Percentiles rank a stretch among this genome's conserved stretches.
These are phyloP conservation scores for Acer yangbiense DNA, from an alignment of 345 rosid genomes.

Conservation along the genomic window DNA sequence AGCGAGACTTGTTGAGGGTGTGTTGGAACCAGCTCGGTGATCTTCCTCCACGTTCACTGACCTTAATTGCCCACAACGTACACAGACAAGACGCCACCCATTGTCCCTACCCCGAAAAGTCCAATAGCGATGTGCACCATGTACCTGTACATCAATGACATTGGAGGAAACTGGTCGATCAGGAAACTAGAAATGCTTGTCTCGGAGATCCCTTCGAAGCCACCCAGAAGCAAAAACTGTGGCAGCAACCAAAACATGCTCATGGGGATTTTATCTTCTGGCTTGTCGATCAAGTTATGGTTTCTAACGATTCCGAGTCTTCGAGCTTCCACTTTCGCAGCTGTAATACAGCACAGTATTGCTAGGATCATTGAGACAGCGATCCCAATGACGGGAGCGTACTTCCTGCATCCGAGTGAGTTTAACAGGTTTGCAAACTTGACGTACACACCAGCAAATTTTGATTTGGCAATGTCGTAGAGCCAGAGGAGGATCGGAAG, in stretches of 20 bases:
- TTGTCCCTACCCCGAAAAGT: slow-evolving; percentile 32
- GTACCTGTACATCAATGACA: slow-evolving; percentile 29
- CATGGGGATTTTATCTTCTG: slow-evolving; percentile 30
- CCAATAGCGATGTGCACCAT: slow-evolving; percentile 25
- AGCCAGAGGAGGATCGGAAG: slow-evolving; percentile 37
- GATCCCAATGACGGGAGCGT: slow-evolving; percentile 29
- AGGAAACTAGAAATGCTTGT: slow-evolving; percentile 32
- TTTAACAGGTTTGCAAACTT: background rate
- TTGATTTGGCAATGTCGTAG: slow-evolving; percentile 17
- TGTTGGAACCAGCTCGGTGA: slow-evolving; percentile 37
- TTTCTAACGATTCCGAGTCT: slow-evolving; percentile 25
- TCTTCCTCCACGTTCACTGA: slow-evolving; percentile 28
- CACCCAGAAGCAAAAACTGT: slow-evolving; percentile 39
- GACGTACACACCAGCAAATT: background rate
- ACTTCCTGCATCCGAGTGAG: background rate
- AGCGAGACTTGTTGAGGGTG: slow-evolving; percentile 37
- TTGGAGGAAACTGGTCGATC: slow-evolving; percentile 37
- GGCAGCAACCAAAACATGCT: slow-evolving; percentile 44
- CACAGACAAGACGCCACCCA: slow-evolving; percentile 31
- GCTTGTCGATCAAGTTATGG: slow-evolving; percentile 24
- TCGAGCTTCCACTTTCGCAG: slow-evolving; percentile 39
- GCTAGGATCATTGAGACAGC: slow-evolving; percentile 40
- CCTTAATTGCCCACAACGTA: slow-evolving; percentile 29
- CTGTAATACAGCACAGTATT: slow-evolving; percentile 33
- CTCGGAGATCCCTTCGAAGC: slow-evolving; percentile 31